Percentiles rank a stretch among this genome's conserved stretches.
Conservation (phyloP, 2,329 filamentous ascomycete species). For the Fusarium coicis region DNA sequence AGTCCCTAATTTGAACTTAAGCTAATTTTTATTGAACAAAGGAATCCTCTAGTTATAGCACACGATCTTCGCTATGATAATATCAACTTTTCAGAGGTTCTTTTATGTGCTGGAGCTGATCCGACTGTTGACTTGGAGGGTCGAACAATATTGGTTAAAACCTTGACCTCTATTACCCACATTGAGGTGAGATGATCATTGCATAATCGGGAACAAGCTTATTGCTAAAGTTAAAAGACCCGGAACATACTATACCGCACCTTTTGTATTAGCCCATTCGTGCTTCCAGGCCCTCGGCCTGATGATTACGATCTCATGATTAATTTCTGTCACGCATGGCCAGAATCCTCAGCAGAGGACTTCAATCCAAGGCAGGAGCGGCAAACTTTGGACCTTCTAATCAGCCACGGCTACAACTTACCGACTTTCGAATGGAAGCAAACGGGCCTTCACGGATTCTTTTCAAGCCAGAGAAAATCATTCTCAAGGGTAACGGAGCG, state of each 20-base stretch:
- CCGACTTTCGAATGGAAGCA: rapidly evolving
- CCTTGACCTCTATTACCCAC: too few relatives aligned
- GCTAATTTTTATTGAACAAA: rapidly evolving
- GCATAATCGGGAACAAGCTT: rapidly evolving
- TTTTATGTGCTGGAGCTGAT: neutral
- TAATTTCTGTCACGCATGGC: rapidly evolving
- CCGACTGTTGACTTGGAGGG: rapidly evolving
- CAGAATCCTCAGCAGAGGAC: rapidly evolving
- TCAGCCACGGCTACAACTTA: rapidly evolving
- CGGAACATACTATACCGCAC: rapidly evolving
- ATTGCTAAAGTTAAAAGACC: rapidly evolving
- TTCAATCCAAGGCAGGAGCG: neutral
- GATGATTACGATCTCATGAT: rapidly evolving
- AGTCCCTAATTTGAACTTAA: rapidly evolving
- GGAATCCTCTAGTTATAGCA: rapidly evolving
- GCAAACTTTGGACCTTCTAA: rapidly evolving
- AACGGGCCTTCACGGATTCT: neutral
- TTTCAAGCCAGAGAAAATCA: rapidly evolving
- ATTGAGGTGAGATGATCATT: neutral
- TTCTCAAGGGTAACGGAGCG: neutral
- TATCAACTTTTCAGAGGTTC: rapidly evolving
- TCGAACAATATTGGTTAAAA: rapidly evolving
- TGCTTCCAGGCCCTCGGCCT: rapidly evolving
- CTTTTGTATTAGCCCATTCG: neutral
- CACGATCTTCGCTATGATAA: rapidly evolving